Evolutionary conservation across 1,284 basidiomycete species (phyloP).

Genomic region (Melampsora larici-populina): DNA sequence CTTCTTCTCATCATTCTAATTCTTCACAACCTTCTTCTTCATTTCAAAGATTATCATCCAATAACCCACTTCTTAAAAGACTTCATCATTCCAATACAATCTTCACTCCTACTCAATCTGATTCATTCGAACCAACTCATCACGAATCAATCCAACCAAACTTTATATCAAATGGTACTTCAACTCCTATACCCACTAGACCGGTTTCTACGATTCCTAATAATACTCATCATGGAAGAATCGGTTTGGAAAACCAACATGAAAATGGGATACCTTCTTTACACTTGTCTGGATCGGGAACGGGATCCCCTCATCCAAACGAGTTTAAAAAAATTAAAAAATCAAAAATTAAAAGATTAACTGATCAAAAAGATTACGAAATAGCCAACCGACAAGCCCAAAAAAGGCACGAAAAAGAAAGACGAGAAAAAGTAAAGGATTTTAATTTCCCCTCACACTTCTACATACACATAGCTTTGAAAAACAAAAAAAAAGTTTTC

Average conservation of each 20-base stretch:
- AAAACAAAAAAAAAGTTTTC: too few relatives aligned
- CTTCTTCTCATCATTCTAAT: too few relatives aligned
- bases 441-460: too few relatives aligned
- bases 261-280: neutral
- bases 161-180: neutral
- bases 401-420: constrained; percentile 30
- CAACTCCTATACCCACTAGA: constrained; percentile 10
- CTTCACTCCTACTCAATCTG: too few relatives aligned
- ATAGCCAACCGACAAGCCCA: constrained; percentile 18
- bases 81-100: too few relatives aligned
- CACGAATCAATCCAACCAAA: too few relatives aligned
- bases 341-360: constrained; percentile 18
- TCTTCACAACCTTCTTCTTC: too few relatives aligned
- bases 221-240: neutral
- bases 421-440: constrained; percentile 23
- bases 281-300: neutral
- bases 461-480: too few relatives aligned
- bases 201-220: neutral
- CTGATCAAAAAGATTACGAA: constrained; percentile 22
- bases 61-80: too few relatives aligned
- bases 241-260: neutral
- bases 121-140: too few relatives aligned
- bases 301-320: too few relatives aligned
- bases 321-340: constrained; percentile 5
- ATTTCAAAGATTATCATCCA: too few relatives aligned